Base-by-base conservation (phyloP, 305 asterid species). In the Solanum hybrid region DNA sequence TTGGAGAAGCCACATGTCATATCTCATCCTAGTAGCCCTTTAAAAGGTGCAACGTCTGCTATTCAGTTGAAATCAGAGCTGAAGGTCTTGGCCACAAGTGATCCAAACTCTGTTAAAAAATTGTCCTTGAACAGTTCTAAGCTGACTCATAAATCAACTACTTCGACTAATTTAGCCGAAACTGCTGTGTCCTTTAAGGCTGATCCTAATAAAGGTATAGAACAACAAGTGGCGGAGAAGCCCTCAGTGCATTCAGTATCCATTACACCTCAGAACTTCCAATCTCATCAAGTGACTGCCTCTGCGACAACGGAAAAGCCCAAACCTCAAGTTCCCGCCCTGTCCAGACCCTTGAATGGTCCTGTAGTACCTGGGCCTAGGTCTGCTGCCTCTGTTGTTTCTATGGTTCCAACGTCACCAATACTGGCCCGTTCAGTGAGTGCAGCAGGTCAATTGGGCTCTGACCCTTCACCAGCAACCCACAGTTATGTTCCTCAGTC, bases 271-370 rank as follows among this genome's bases (percentile, higher is more conserved):
- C 94, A 89, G 88, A 93, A 89, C 89, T 73, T 95, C 75, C 88
- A 90, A 26, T 89, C 92, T 27, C 89, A 87, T 89, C 93, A 89
- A 88, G 87, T 61, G 85, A 90, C 91, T 36, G 37, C 87, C 82
- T 61, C 78, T 73, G 80, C 75, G 15, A 76, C 88, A 57, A 61
- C 86, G 33, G 97, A 94, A 57, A 95, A 93, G 92, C 89, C 90
- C 84, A 81, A 93, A 14, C 33, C 93, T 65, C 94, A 61, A 68
- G 90, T 92, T 51, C 93, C 96, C 29, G 91, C 90, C 82, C 86
- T 94, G 94, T 96, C 99, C n/a, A 94, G 99, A 93, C 97, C 99
- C 32, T 91, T 93, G 90, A 98, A 98, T 90, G 97, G 97, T 90
- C 98, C 98, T 90, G 77, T 94, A 79, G 89, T 91, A 31, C 96